These are phyloP conservation scores for Tremella yokohamensis DNA, from an alignment of 768 basidiomycete genomes.

Conservation along the genomic window DNA sequence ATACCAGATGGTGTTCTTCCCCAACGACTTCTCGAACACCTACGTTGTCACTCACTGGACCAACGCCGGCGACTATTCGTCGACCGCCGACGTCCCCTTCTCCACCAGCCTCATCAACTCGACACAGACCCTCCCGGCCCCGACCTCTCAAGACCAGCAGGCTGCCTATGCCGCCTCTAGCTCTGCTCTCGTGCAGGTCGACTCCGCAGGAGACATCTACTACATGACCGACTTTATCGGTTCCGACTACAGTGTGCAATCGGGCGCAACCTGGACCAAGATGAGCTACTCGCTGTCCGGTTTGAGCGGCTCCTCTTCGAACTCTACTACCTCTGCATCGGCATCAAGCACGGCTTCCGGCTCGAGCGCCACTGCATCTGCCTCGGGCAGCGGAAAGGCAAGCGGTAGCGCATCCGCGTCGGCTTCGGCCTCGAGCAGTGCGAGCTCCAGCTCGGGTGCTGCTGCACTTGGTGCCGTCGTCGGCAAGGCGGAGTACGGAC, in stretches of 20 bases:
- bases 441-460: constrained; percentile 13
- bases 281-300: constrained; percentile 40
- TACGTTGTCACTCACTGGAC: constrained; percentile 61
- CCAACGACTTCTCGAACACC: constrained; percentile 67
- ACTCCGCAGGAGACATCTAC: constrained; percentile 44
- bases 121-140: constrained; percentile 50
- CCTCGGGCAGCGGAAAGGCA: neutral
- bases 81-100: constrained; percentile 40
- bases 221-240: constrained; percentile 41
- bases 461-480: constrained; percentile 1
- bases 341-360: constrained; percentile 14
- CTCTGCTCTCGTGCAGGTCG: constrained; percentile 46
- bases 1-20: constrained; percentile 72
- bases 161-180: constrained; percentile 49
- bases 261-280: constrained; percentile 46
- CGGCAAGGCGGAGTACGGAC: constrained; percentile 7
- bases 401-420: constrained; percentile 2
- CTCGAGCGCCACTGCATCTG: constrained; percentile 16
- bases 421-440: constrained; percentile 7
- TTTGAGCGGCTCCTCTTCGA: constrained; percentile 12
- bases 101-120: constrained; percentile 49
- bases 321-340: constrained; percentile 9
- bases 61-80: constrained; percentile 36
- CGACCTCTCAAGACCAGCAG: constrained; percentile 38
- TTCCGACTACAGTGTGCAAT: constrained; percentile 38